Evolutionary conservation across 345 rosid genomes (phyloP), one percentile per base, ranked within the genome.

Genomic region (Euclidium syriacum): DNA sequence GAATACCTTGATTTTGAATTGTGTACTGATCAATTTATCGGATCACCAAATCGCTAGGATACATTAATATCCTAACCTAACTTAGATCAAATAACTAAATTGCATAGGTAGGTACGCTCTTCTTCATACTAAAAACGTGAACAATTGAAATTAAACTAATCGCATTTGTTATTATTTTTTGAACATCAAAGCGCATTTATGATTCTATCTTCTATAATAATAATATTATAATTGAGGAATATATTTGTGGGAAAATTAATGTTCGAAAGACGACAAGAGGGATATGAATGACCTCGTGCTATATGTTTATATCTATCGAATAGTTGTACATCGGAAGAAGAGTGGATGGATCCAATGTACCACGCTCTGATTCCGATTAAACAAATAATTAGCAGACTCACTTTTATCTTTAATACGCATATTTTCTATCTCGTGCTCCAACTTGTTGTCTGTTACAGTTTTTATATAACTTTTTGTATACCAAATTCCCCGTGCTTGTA

Each of bases 111-210:
- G 59, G 65, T 68, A 29, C 38, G 24, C 15, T 58, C 52, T 49
- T 58, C 26, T 39, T 22, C 72, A 49, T 11, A 40, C 35, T 11
- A 58, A 49, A 68, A 58, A 68, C 72, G 72, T 68, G 72, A 68
- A 32, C 52, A 16, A 32, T 16, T 40, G 43, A 58, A 58, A 58
- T 39, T 7, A 41, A 19, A 16, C 2, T 7, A 10, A 46, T 35
- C 10, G 19, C 55, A 11, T 29, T 46, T 17, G 10, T 14, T 66
- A 33, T 11, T 23, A 0, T 2, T 2, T 39, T 22, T 41, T 9
- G 15, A 12, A 14, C 8, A 33, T 12, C 24, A 11, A 56, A 55
- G 17, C 48, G 14, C 63, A 36, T 35, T 36, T 67, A 12, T 20
- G 27, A 57, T 27, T 53, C 25, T 44, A 24, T 50, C 50, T n/a